Conservation (phyloP, 129 eudicot species). For the Escallonia herrerae region DNA sequence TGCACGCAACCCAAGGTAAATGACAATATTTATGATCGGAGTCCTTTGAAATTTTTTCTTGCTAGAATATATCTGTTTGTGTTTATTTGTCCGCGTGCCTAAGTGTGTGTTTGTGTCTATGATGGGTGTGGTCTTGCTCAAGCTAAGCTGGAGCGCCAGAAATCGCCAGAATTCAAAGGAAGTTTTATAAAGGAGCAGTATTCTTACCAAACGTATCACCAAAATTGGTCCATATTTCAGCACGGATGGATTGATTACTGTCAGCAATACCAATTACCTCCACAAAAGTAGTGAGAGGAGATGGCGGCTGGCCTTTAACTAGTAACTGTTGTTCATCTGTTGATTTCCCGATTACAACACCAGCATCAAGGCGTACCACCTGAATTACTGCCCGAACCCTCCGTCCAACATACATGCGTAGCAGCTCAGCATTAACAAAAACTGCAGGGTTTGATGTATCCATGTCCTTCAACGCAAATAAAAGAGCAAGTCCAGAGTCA, state of each 20-base stretch:
- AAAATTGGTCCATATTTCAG: conserved; percentile 75
- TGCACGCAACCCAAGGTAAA: not conserved
- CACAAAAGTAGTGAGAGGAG: conserved; percentile 55
- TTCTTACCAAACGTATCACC: conserved; percentile 70
- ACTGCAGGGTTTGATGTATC: conserved; percentile 87
- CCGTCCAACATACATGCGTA: conserved; percentile 51
- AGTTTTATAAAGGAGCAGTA: not conserved
- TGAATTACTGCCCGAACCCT: conserved; percentile 77
- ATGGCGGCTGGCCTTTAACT: conserved; percentile 46
- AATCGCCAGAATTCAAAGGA: not conserved
- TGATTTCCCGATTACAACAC: conserved; percentile 51
- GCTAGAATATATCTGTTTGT: not conserved
- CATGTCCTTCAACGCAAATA: conserved; percentile 33
- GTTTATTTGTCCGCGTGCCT: not conserved
- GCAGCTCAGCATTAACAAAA: conserved; percentile 70
- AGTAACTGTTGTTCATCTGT: conserved; percentile 67
- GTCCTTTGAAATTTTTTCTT: not conserved
- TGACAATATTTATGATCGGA: not conserved
- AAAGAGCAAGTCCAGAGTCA: too few relatives aligned
- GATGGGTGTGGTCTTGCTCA: not conserved
- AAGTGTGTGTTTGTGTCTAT: not conserved
- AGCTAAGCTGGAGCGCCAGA: not conserved
- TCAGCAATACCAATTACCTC: conserved; percentile 93
- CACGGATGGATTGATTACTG: conserved; percentile 43
- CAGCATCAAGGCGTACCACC: conserved; percentile 59